A percentile compares a stretch with the other conserved stretches of the same genome.
phyloP scores from a whole-genome alignment of 2,329 filamentous ascomycete species.

The Epicoccum nigrum region DNA sequence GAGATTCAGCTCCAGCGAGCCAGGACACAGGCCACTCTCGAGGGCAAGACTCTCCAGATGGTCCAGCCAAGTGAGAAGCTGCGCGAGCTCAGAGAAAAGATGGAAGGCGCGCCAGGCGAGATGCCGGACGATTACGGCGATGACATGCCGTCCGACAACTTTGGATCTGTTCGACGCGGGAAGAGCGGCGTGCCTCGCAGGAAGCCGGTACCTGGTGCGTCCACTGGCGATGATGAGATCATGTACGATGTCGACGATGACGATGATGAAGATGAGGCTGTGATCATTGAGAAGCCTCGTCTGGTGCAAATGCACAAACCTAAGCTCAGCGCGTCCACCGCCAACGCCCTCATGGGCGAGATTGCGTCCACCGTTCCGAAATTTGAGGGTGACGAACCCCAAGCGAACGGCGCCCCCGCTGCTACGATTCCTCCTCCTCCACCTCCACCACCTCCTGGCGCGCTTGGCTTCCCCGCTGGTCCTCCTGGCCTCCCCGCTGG shows the following conservation, averaged over 20 bases:
- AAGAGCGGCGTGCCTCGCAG: conserved; percentile 49
- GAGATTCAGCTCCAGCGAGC: conserved; percentile 95
- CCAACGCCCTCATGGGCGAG: conserved; percentile 71
- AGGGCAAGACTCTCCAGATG: conserved; percentile 84
- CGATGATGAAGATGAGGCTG: conserved; percentile 63
- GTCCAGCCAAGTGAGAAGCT: conserved; percentile 85
- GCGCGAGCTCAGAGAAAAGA: conserved; percentile 89
- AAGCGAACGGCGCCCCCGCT: conserved; percentile 73
- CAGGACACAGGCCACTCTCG: conserved; percentile 96
- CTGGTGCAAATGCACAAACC: conserved; percentile 81
- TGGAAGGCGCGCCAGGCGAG: conserved; percentile 70
- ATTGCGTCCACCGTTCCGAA: conserved; percentile 77
- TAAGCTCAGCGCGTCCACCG: conserved; percentile 65
- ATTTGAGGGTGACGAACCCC: conserved; percentile 75
- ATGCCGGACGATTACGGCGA: conserved; percentile 47
- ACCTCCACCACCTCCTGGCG: conserved; percentile 53
- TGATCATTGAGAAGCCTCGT: conserved; percentile 78
- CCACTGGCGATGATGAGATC: conserved; percentile 47
- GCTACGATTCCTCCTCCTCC: conserved; percentile 69
- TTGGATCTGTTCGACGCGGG: conserved; percentile 55
- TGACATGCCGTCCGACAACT: conserved; percentile 72
- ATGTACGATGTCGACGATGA: conserved; percentile 51
- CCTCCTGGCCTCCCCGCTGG: conserved; percentile 29
- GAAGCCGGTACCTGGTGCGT: conserved; percentile 47
- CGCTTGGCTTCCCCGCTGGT: conserved; percentile 49